Percentiles rank a stretch among this genome's conserved stretches.
phyloP scores from a whole-genome alignment of 2,329 filamentous ascomycete genomes.

The Tolypocladium tropicale region DNA sequence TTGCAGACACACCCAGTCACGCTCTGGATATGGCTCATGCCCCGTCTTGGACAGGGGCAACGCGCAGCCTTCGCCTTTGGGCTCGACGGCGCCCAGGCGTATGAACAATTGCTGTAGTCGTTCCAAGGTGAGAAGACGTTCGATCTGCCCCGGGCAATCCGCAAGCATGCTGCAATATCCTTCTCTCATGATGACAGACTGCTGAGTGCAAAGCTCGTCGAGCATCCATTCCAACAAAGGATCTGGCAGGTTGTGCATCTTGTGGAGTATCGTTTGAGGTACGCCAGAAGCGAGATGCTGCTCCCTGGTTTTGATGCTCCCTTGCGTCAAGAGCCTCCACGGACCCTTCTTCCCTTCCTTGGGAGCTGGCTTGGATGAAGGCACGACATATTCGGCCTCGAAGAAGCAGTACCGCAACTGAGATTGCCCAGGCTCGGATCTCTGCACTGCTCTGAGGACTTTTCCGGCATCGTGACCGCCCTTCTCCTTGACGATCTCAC shows the following conservation, averaged over 20 bases:
- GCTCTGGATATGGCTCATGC: conserved; percentile 20
- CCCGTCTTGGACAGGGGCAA: conserved; percentile 11
- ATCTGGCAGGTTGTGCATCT: conserved; percentile 39
- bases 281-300: conserved; percentile 54
- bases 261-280: conserved; percentile 37
- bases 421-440: conserved; percentile 29
- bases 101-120: conserved; percentile 44
- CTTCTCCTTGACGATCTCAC: conserved; percentile 22
- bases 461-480: conserved; percentile 34
- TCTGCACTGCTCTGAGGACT: conserved; percentile 38
- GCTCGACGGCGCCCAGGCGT: conserved; percentile 43
- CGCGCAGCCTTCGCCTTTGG: conserved; percentile 18
- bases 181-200: conserved; percentile 41
- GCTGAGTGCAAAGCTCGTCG: conserved; percentile 46
- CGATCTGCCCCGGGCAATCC: conserved; percentile 30
- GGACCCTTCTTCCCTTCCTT: conserved; percentile 23
- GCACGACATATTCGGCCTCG: conserved; percentile 18
- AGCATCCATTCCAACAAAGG: conserved; percentile 58
- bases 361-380: conserved; percentile 14
- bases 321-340: conserved; percentile 40
- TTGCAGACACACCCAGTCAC: conserved; percentile 35
- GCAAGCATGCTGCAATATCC: conserved; percentile 50
- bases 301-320: conserved; percentile 33
- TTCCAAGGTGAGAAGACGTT: conserved; percentile 32
- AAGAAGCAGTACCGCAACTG: conserved; percentile 41